phyloP scores from a whole-genome alignment of 257 asterid species.

The Vinca minor region DNA sequence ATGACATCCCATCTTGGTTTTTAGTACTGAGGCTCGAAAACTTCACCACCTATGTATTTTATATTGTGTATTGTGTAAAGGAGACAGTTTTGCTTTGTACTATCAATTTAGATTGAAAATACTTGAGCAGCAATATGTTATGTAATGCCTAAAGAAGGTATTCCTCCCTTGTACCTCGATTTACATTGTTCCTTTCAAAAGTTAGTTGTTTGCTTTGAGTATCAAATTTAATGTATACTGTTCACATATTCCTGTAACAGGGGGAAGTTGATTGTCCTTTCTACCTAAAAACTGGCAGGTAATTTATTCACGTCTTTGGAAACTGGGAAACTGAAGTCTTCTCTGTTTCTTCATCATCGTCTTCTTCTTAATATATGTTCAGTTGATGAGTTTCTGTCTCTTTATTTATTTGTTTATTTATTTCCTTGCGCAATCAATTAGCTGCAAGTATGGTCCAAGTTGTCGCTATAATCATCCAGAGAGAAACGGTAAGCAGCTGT shows the following conservation, averaged over 20 bases:
- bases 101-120: neutral
- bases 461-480: slow-evolving; percentile 98
- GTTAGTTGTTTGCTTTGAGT: neutral
- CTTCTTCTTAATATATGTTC: slow-evolving; percentile 4
- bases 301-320: slow-evolving; percentile 22
- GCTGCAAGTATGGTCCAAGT: slow-evolving; percentile 88
- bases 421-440: slow-evolving; percentile 31
- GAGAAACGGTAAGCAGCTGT: slow-evolving; percentile 46
- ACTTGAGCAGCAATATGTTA: neutral
- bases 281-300: slow-evolving; percentile 97
- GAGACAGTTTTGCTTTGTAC: neutral
- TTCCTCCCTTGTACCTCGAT: neutral
- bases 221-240: slow-evolving; percentile 1
- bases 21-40: neutral
- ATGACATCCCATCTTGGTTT: neutral
- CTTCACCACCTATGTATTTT: neutral
- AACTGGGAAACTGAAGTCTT: slow-evolving; percentile 4
- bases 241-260: slow-evolving; percentile 36
- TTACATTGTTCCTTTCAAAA: neutral
- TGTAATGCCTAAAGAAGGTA: neutral
- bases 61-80: neutral
- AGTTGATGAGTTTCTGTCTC: slow-evolving; percentile 17
- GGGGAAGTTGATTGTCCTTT: slow-evolving; percentile 97
- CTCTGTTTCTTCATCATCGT: neutral
- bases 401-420: neutral